Base-by-base conservation (phyloP, 2,329 filamentous ascomycete genomes). In the Botrytis cinerea region DNA sequence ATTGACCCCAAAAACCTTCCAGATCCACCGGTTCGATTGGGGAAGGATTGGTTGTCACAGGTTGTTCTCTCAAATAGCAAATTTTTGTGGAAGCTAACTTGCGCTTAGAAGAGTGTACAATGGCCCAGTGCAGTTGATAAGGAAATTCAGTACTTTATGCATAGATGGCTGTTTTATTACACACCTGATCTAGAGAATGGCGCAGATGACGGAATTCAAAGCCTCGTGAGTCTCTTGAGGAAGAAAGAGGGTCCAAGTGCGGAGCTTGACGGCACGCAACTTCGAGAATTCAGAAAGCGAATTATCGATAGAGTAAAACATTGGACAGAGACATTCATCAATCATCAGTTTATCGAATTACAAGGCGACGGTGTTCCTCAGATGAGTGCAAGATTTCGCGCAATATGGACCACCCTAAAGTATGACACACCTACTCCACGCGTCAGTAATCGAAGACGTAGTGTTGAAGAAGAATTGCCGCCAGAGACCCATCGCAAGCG, bases 1-100 rank as follows among this genome's bases (percentile, higher is more conserved):
- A 64, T 73, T 48, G 35, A 73, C 38, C 71, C 71, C 12, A 46
- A 46, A 12, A 73, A 28, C 25, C 38, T 73, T 60, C 46, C 43
- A 25, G 54, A 51, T 20, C 63, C 57, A 32, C 66, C 71, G 25
- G 45, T 69, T 1, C 51, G 71, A 46, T 43, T 69, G 22, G 54
- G 48, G 7, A 69, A 60, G 59, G 57, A 73, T 18, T 73, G 71
- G 71, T 60, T 73, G 48, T 73, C 71, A 68, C 63, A 73, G 71
- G 71, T 73, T 60, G 38, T 35, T 46, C 40, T 48, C 51, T 45
- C 43, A 60, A 22, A 14, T 48, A 18, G n/a, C 22, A 32, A 25
- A 28, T 59, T 48, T 46, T 22, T 32, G 43, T 69, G 32, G 9
- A 51, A 40, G 59, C 35, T 73, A n/a, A 73, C 40, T 69, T 48